A percentile compares a stretch with the other conserved stretches of the same genome.
phyloP scores from a whole-genome alignment of 1,284 basidiomycete genomes.

The Leccinum angustisporum region DNA sequence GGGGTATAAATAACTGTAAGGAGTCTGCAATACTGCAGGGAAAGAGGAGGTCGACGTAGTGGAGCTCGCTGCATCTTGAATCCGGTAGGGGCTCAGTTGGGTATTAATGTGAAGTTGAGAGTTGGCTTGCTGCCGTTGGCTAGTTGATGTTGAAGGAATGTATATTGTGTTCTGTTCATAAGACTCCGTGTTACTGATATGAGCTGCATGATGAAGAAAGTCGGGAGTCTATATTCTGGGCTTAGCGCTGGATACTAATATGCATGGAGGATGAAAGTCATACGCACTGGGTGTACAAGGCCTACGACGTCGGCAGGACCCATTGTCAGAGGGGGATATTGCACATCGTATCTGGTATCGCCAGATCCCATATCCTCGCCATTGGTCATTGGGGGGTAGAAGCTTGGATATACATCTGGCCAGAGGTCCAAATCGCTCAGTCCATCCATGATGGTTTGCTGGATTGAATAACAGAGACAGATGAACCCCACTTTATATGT shows the following conservation, averaged over 20 bases:
- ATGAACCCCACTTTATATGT: constrained; percentile 17
- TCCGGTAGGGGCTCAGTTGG: constrained; percentile 5
- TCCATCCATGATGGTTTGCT: constrained; percentile 16
- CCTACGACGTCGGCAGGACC: background rate
- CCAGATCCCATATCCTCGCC: background rate
- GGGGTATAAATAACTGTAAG: constrained; percentile 1
- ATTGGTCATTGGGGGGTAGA: background rate
- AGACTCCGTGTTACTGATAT: background rate
- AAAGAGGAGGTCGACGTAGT: constrained; percentile 22
- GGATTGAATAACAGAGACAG: background rate
- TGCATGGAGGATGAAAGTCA: background rate
- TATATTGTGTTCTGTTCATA: background rate
- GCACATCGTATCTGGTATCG: constrained; percentile 1
- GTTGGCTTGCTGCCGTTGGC: constrained; percentile 9
- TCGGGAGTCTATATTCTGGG: constrained; percentile 8
- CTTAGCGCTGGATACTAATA: background rate
- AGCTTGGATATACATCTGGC: constrained; percentile 11
- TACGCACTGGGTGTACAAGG: constrained; percentile 17
- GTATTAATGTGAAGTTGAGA: constrained; percentile 24
- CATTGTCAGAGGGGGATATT: background rate
- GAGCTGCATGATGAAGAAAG: background rate
- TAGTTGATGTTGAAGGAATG: background rate
- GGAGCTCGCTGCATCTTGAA: constrained; percentile 19
- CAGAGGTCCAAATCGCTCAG: constrained; percentile 2
- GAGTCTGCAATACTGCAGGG: constrained; percentile 13